A percentile compares a stretch with the other conserved stretches of the same genome.
Conservation (phyloP, 805 yeast genomes). For the Yarrowia phangngaensis region DNA sequence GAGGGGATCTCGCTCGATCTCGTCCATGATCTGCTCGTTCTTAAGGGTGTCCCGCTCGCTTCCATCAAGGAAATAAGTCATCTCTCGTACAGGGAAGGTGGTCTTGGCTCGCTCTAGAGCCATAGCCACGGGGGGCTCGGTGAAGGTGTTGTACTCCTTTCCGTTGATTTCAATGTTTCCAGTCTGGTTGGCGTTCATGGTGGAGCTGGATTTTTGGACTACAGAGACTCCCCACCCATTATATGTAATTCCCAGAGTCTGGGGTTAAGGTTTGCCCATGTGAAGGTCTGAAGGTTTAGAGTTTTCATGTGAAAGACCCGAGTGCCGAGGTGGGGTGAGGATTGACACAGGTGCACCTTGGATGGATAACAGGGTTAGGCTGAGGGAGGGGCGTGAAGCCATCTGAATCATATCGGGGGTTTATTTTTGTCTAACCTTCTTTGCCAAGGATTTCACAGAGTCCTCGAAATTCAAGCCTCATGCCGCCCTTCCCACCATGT, state of each 20-base stretch:
- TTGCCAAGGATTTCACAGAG: not conserved
- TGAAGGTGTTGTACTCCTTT: constrained; percentile 32
- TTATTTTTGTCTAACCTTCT: too few relatives aligned
- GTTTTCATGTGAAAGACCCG: constrained; percentile 25
- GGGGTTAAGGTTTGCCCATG: constrained; percentile 17
- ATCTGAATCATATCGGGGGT: too few relatives aligned
- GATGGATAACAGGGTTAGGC: too few relatives aligned
- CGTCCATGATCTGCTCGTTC: constrained; percentile 42
- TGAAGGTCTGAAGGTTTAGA: not conserved
- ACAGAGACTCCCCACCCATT: not conserved
- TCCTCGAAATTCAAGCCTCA: not conserved
- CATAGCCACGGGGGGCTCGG: constrained; percentile 41
- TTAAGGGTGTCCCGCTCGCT: constrained; percentile 42
- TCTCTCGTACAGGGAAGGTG: constrained; percentile 40
- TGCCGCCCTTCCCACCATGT: not conserved
- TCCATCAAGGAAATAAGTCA: constrained; percentile 47
- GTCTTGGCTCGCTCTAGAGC: constrained; percentile 43
- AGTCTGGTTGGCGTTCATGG: constrained; percentile 23
- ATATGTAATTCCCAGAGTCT: constrained; percentile 6
- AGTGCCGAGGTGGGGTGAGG: constrained; percentile 13
- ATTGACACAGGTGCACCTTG: not conserved
- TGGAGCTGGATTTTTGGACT: not conserved
- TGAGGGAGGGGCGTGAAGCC: too few relatives aligned
- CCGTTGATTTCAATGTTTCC: constrained; percentile 25
- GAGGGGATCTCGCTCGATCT: constrained; percentile 55